Evolutionary conservation across 768 basidiomycete species (phyloP).

Genomic region (Boletus coccyginus): DNA sequence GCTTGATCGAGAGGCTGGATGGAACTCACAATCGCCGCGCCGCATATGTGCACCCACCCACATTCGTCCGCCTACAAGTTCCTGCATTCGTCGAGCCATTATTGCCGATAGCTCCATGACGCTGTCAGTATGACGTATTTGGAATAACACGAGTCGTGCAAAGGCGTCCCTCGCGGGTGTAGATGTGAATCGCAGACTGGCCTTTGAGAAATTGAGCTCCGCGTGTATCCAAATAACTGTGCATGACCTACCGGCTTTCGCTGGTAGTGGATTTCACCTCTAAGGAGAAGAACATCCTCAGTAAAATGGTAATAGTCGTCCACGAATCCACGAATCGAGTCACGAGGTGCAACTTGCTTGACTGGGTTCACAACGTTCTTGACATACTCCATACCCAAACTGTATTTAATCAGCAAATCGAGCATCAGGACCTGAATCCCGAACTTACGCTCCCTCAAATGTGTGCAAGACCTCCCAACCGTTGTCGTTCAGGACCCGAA

Average conservation of each 20-base stretch:
- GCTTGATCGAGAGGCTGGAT: background rate
- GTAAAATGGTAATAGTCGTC: slow-evolving; percentile 37
- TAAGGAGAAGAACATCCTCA: slow-evolving; percentile 39
- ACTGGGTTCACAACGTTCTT: slow-evolving; percentile 41
- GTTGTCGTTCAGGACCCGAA: slow-evolving; percentile 28
- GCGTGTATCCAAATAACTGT: background rate
- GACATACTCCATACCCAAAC: slow-evolving; percentile 42
- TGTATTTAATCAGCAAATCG: slow-evolving; percentile 18
- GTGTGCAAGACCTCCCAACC: slow-evolving; percentile 39
- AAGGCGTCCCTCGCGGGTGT: slow-evolving; percentile 31
- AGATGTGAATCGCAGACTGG: slow-evolving; percentile 34
- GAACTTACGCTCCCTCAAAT: slow-evolving; percentile 39
- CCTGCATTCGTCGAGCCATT: slow-evolving; percentile 34
- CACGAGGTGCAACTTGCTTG: slow-evolving; percentile 34
- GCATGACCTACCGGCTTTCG: slow-evolving; percentile 38
- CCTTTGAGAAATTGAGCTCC: slow-evolving; percentile 23
- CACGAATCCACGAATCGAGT: slow-evolving; percentile 36
- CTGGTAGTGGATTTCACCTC: slow-evolving; percentile 38
- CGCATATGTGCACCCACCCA: slow-evolving; percentile 47
- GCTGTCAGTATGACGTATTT: slow-evolving; percentile 27
- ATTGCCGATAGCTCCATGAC: slow-evolving; percentile 28
- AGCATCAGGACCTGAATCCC: background rate
- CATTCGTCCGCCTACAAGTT: slow-evolving; percentile 29
- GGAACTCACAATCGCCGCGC: slow-evolving; percentile 39
- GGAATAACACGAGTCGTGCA: slow-evolving; percentile 32